Conservation (phyloP, 2,329 filamentous ascomycete genomes). For the Pseudogymnoascus sp. region DNA sequence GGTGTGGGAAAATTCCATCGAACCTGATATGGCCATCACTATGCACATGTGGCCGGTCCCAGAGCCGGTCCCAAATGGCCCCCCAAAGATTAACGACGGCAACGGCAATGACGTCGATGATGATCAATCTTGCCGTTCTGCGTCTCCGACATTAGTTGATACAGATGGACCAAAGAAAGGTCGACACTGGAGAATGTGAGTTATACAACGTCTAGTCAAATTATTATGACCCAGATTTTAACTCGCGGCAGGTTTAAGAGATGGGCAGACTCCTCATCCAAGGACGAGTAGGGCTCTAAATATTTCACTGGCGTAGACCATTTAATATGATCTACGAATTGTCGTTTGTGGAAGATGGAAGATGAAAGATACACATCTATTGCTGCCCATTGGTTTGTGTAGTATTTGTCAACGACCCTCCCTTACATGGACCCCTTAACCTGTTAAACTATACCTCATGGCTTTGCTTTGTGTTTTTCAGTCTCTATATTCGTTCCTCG, state of each 20-base stretch:
- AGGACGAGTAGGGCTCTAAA: neutral
- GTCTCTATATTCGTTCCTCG: neutral
- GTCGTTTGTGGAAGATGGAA: neutral
- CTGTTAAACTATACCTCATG: neutral
- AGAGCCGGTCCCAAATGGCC: slow-evolving; percentile 22
- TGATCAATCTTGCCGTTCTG: neutral
- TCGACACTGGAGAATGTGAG: neutral
- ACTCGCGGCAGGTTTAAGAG: neutral
- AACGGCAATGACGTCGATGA: neutral
- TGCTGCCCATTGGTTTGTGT: neutral
- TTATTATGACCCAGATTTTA: neutral
- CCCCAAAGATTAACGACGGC: too few species aligned
- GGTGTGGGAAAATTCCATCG: slow-evolving; percentile 70
- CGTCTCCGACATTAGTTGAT: neutral
- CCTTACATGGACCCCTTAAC: neutral
- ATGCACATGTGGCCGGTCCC: slow-evolving; percentile 56
- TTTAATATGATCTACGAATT: neutral
- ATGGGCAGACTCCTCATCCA: neutral
- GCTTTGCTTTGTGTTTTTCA: neutral
- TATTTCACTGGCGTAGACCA: neutral
- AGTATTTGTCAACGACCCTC: neutral
- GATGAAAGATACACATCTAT: neutral
- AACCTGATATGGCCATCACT: slow-evolving; percentile 61
- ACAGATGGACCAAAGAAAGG: neutral
- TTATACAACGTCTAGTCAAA: neutral